These are phyloP conservation scores for Hemisphaericaspora xylanilytica DNA, from an alignment of 1,139 yeast species.

Conservation along the genomic window DNA sequence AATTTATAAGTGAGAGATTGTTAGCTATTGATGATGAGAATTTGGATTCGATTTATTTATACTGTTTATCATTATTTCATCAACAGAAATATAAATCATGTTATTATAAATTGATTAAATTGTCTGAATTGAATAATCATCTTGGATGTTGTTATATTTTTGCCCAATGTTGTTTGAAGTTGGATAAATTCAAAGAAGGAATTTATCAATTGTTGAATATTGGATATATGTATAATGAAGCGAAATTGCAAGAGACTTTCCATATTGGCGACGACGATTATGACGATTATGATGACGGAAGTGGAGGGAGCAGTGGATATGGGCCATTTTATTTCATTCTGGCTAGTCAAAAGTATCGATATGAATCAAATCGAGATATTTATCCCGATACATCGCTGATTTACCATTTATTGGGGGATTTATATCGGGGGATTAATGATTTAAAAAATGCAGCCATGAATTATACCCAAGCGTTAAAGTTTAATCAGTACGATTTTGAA, in stretches of 20 bases:
- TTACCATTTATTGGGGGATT: conserved; percentile 67
- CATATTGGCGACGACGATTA: conserved; percentile 3
- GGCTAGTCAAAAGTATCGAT: conserved; percentile 29
- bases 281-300: not conserved
- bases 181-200: conserved; percentile 62
- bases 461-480: conserved; percentile 64
- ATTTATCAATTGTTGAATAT: conserved; percentile 49
- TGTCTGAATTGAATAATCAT: conserved; percentile 49
- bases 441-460: conserved; percentile 61
- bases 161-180: conserved; percentile 60
- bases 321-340: conserved; percentile 21
- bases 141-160: conserved; percentile 71
- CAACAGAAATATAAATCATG: conserved; percentile 60
- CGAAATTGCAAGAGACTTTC: conserved; percentile 19
- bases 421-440: conserved; percentile 60
- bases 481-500: conserved; percentile 83
- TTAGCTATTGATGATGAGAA: conserved; percentile 53
- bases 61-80: conserved; percentile 59
- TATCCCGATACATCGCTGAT: conserved; percentile 67
- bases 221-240: conserved; percentile 30
- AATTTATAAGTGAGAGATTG: conserved; percentile 76
- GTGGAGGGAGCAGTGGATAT: conserved; percentile 1
- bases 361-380: conserved; percentile 33
- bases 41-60: conserved; percentile 58
- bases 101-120: conserved; percentile 44